Evolutionary conservation across 768 basidiomycete genomes (phyloP), one percentile per base, ranked within the genome.

Genomic region (Chiua virens): DNA sequence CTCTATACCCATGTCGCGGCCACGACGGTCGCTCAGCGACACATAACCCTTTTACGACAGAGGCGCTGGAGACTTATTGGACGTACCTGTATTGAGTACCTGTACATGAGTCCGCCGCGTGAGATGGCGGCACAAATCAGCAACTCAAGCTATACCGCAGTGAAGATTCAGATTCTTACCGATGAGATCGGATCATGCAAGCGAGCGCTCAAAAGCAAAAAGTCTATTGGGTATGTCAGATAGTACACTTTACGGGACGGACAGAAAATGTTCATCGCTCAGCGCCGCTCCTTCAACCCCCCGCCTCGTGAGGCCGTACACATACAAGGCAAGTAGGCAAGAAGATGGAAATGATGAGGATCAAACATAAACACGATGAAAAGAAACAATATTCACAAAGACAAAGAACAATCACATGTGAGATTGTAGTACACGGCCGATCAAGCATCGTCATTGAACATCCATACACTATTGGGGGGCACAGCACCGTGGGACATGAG

Each of bases 191-290:
- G 25, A 23, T 41, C 22, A 11, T 17, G 22, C 17, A 7, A 42
- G 39, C 21, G 21, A 18, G 35, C 13, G 41, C 37, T 52, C 34
- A 20, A 42, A 40, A 36, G 47, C 42, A 41, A 11, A 14, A 41
- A 27, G 52, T 65, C 64, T 65, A 65, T 55, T 45, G 64, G 64
- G 64, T 65, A 67, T 65, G 46, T 23, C 39, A 42, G n/a, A 28
- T 28, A 27, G 50, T 57, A 66, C 59, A 66, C 9, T 53, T 62
- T 54, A 64, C 58, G 63, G 25, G 14, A 22, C 40, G 42, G 38
- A 60, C 39, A 49, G 58, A 41, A 66, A 68, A 47, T 52, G 60
- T 63, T 55, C 62, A 45, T 52, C 39, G 45, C 53, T 42, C 59
- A 25, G 45, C 48, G 44, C 49, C 54, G 44, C 61, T 60, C 58